These are phyloP conservation scores for Globisporangium alternatum DNA, from an alignment of 352 stramenopile genomes.

Conservation along the genomic window DNA sequence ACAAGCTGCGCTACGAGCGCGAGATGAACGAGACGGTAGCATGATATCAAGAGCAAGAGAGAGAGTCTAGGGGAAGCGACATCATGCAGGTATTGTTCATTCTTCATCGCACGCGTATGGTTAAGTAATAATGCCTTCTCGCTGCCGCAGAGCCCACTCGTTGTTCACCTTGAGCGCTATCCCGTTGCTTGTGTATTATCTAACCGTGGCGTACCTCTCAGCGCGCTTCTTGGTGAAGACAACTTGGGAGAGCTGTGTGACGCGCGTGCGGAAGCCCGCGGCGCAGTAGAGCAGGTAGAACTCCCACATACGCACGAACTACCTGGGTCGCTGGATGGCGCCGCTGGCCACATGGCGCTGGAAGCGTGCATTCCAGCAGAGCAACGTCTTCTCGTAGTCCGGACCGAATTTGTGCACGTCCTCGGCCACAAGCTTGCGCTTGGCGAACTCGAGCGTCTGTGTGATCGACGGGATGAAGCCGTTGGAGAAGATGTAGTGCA, in stretches of 20 bases:
- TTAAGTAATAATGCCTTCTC: constrained; percentile 1
- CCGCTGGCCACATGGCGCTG: constrained; percentile 66
- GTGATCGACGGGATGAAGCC: constrained; percentile 78
- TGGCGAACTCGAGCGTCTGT: constrained; percentile 66
- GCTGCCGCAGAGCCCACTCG: not conserved
- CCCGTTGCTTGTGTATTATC: constrained; percentile 26
- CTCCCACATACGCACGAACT: constrained; percentile 87
- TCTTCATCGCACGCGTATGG: not conserved
- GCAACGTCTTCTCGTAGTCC: constrained; percentile 88
- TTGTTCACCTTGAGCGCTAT: not conserved
- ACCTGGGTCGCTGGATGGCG: constrained; percentile 64
- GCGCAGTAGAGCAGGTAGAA: constrained; percentile 89
- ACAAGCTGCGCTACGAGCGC: constrained; percentile 60
- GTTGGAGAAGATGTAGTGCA: constrained; percentile 90
- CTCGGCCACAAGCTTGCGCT: constrained; percentile 74
- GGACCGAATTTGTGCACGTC: constrained; percentile 80
- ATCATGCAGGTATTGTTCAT: constrained; percentile 3
- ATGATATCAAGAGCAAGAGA: constrained; percentile 17
- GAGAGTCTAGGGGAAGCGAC: not conserved
- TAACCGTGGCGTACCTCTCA: constrained; percentile 70
- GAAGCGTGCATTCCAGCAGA: constrained; percentile 84
- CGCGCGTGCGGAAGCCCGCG: constrained; percentile 79
- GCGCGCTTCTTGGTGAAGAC: constrained; percentile 79
- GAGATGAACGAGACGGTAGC: constrained; percentile 68
- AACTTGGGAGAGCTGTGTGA: constrained; percentile 77